Base-by-base conservation (phyloP, 352 stramenopile genomes). In the Pythium phragmiticola region DNA sequence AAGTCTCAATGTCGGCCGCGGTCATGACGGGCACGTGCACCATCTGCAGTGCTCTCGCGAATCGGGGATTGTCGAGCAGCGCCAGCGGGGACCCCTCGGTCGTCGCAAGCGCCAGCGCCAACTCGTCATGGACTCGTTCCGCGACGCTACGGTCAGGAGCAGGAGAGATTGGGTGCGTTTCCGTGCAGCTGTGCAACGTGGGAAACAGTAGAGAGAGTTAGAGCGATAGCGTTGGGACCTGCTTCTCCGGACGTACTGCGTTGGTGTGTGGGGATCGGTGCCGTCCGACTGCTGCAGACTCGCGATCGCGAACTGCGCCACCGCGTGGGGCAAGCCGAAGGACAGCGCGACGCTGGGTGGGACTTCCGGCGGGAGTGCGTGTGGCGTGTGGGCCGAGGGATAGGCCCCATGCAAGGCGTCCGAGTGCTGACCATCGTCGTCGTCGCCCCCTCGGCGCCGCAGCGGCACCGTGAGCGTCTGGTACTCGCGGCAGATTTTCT, bases 401-500 rank as follows among this genome's bases (percentile, higher is more conserved):
- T 50, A 23, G n/a, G 21, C 13, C 9, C 3, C 45, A 46, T 46
- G 13, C 13, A 14, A 19, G 16, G 46, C 46, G 21, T 52, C 11
- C 16, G 26, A 6, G 46, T 52, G 42, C 39, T 37, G 43, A 7
- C 8, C 47, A 1, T 41, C 46, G 2, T 16, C 45, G 2, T 49
- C 30, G 0, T 36, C 39, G n/a, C 28, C 26, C 3, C 23, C 43
- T 21, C 69, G 70, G 1, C 70, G 64, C 0, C 70, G 63, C 62
- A 63, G 68, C 0, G 70, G 62, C 33, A 77, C 57, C 1, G 68
- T 72, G 23, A 76, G 67, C 19, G 64, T 60, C 58, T 75, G 65
- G 68, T 82, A 82, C 50, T 82, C 71, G 36, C 68, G 60, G 47
- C 74, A 82, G 56, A 82, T 73, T 47, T 65, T 57, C 61, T 78